Percentiles rank a stretch among this genome's conserved stretches.
These are phyloP conservation scores for Boletus sp. DNA, from an alignment of 768 basidiomycete genomes.

Conservation along the genomic window DNA sequence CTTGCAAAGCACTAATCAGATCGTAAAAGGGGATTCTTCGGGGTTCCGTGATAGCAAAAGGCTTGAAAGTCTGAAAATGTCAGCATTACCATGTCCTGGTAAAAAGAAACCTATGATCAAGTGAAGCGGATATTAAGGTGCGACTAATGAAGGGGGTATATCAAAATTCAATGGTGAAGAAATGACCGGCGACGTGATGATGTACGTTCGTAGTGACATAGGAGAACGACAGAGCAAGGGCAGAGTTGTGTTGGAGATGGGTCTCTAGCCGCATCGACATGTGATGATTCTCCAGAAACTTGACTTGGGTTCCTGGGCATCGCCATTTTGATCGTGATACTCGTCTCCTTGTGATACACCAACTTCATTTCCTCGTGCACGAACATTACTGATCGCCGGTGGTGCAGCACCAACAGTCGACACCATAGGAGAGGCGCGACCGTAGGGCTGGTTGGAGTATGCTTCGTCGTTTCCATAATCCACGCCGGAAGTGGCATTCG, in stretches of 20 bases:
- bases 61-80: conserved; percentile 21
- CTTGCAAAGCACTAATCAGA: conserved; percentile 31
- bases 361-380: conserved; percentile 65
- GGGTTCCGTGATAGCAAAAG: conserved; percentile 27
- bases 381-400: conserved; percentile 69
- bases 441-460: conserved; percentile 61
- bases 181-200: conserved; percentile 33
- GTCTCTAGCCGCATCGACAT: conserved; percentile 65
- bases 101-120: conserved; percentile 33
- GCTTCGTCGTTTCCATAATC: conserved; percentile 61
- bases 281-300: conserved; percentile 68
- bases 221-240: conserved; percentile 15
- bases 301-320: conserved; percentile 50
- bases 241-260: conserved; percentile 11
- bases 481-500: conserved; percentile 54
- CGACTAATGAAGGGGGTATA: conserved; percentile 34
- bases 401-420: conserved; percentile 63
- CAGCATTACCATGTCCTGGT: conserved; percentile 27
- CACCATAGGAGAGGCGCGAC: conserved; percentile 82
- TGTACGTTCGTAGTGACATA: conserved; percentile 28
- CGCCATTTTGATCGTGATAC: conserved; percentile 54
- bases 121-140: conserved; percentile 37
- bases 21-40: conserved; percentile 23
- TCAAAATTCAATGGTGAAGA: conserved; percentile 35
- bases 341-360: conserved; percentile 61